Base-by-base conservation (phyloP, 345 rosid genomes). In the Eucalyptus paniculata region DNA sequence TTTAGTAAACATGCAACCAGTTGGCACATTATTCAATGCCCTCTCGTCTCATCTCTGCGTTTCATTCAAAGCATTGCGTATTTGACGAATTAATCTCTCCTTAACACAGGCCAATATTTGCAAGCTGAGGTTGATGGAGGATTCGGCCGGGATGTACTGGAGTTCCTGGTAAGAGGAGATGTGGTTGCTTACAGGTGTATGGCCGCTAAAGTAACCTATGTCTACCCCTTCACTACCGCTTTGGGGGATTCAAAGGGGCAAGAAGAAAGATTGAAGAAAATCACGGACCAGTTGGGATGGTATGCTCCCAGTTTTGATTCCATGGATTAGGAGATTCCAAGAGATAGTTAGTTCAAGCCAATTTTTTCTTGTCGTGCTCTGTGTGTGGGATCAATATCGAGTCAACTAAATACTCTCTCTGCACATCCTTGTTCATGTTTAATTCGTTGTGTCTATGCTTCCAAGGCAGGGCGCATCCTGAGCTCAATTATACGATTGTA, bases 181-280 rank as follows among this genome's bases (percentile, higher is more conserved):
- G 97, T 94, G 89, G 98, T 94, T 90, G 91, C 95, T 83, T 97
- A 94, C 40, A 94, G 99, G 92, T 90, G 90, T 15, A 95, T 95
- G 99, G 98, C 98, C 62, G 93, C 94, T 56, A 97, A 95, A 89
- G 98, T 95, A 13, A 97, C 98, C 18, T 97, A 94, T 93, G 92
- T 97, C 28, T 97, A 97, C 90, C 99, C 99, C 5, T 97, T 97
- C 92, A 95, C 98, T 12, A 96, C 99, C 56, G 97, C 99, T 37
- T 92, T 97, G 18, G 99, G 99, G 53, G 98, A 97, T 89, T 96
- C 99, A 1, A 95, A 94, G 88, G 98, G 99, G 82, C 98, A 96
- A 91, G 93, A 94, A 89, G 98, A 95, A 92, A 94, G 96, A 88
- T 88, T 97, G 96, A 93, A 94, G 96, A 94, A 92, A 86, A 92